These are phyloP conservation scores for Rhodotorula babjevae DNA, from an alignment of 768 basidiomycete species.

Conservation along the genomic window DNA sequence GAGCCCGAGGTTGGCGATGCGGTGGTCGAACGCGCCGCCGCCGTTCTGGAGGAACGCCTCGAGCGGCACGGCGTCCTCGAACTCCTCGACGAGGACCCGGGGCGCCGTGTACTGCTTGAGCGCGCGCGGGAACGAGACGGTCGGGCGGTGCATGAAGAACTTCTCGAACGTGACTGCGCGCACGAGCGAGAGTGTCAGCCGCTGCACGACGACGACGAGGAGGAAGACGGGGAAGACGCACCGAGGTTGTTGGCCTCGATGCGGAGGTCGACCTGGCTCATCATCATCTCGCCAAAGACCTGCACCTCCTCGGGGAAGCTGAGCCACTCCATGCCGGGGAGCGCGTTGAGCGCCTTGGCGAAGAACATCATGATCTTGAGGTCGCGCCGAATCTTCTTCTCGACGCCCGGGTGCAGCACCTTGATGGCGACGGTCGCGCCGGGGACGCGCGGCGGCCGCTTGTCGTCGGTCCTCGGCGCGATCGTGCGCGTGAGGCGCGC, in stretches of 20 bases:
- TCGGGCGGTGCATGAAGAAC: slow-evolving; percentile 69
- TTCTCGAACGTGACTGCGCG: slow-evolving; percentile 62
- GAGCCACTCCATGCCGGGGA: slow-evolving; percentile 95
- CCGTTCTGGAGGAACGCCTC: slow-evolving; percentile 82
- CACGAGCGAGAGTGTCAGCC: too few relatives aligned
- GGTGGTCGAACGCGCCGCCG: slow-evolving; percentile 82
- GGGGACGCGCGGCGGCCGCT: slow-evolving; percentile 64
- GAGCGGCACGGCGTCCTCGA: slow-evolving; percentile 81
- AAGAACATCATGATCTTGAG: slow-evolving; percentile 94
- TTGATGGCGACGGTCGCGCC: slow-evolving; percentile 90
- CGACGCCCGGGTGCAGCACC: slow-evolving; percentile 81
- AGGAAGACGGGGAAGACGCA: not conserved
- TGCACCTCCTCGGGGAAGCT: slow-evolving; percentile 90
- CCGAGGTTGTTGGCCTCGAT: slow-evolving; percentile 80
- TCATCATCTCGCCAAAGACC: slow-evolving; percentile 96
- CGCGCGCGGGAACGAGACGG: slow-evolving; percentile 85
- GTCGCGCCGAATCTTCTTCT: slow-evolving; percentile 77
- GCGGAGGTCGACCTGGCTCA: slow-evolving; percentile 82
- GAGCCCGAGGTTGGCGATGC: slow-evolving; percentile 83
- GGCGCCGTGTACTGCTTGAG: slow-evolving; percentile 72
- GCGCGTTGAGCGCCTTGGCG: slow-evolving; percentile 64
- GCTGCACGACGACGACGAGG: not conserved
- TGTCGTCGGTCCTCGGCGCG: slow-evolving; percentile 36
- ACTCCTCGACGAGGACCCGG: slow-evolving; percentile 86
- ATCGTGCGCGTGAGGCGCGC: slow-evolving; percentile 19